Conservation (phyloP, 176 grass and related monocot genomes). For the Triticum dicoccoides region DNA sequence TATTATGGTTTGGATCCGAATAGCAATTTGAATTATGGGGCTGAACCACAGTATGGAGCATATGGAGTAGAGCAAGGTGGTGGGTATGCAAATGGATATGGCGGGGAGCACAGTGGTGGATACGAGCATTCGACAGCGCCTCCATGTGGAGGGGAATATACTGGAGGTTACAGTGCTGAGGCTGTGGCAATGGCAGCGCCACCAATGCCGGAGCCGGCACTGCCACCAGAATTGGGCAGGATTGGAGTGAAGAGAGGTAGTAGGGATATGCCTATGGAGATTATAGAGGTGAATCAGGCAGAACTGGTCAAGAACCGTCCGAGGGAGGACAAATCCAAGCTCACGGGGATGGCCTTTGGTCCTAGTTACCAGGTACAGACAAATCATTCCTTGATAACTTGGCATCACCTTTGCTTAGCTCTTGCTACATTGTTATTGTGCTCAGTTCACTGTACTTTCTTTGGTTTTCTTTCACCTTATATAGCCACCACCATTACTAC, state of each 20-base stretch:
- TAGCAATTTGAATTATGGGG: constrained; percentile 27
- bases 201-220: constrained; percentile 17
- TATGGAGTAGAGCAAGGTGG: constrained; percentile 41
- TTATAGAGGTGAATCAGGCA: constrained; percentile 86
- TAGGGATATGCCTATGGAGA: constrained; percentile 61
- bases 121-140: not conserved
- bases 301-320: constrained; percentile 94
- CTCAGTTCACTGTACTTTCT: not conserved
- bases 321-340: constrained; percentile 72
- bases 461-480: not conserved
- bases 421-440: not conserved
- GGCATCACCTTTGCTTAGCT: not conserved
- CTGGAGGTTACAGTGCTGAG: constrained; percentile 29
- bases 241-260: constrained; percentile 81
- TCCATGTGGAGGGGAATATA: constrained; percentile 31
- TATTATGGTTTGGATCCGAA: constrained; percentile 52
- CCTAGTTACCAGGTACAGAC: constrained; percentile 81
- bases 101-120: constrained; percentile 15
- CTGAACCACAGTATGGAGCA: constrained; percentile 24
- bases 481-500: not conserved
- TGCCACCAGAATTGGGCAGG: constrained; percentile 47
- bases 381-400: not conserved
- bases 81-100: constrained; percentile 12
- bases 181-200: not conserved
- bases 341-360: constrained; percentile 88